Base-by-base conservation (phyloP, 257 asterid genomes). In the Scutellaria barbata region DNA sequence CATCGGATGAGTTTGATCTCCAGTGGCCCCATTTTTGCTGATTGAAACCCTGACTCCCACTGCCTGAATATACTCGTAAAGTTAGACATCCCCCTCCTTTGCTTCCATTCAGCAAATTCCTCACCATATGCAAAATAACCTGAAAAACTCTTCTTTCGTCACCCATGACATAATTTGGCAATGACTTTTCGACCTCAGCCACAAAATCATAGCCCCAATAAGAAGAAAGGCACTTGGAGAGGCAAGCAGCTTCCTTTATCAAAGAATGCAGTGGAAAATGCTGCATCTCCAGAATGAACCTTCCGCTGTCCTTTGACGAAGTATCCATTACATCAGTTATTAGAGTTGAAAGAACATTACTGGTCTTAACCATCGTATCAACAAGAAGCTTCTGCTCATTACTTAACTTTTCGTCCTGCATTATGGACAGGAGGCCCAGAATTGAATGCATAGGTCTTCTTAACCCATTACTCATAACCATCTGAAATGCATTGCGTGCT, bases 361-460 rank as follows among this genome's bases (percentile, higher is more conserved):
- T 78, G 2, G 96, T 84, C 80, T 83, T 92, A 18, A 88, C 80
- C 96, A 88, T 89, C 12, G 98, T 72, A 69, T 89, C 83, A 10
- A 88, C 78, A 11, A 88, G 83, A 75, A 89, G 96, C 47, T 69
- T 74, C 47, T 91, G 98, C 71, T 95, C 95, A 3, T 68, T 51
- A 30, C 77, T 82, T 68, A 86, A 70, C 73, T 84, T 80, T 46
- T 87, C 96, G 13, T 82, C 92, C 79, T 89, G 96, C 82, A 95
- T 40, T 40, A 92, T 47, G 0, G 99, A 89, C 39, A 92, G 86
- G 11, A 95, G 82, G 13, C 99, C 98, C 1, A 82, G 76, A 65
- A 89, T 85, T 12, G 97, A 92, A 81, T 95, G 98, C 93, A 95
- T 88, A 3, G 99, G 99, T 51, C 92, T 92, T 76, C 97, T 82